Evolutionary conservation across 192 early-diverging fungal species (phyloP).

Genomic region (Coemansia furcata): DNA sequence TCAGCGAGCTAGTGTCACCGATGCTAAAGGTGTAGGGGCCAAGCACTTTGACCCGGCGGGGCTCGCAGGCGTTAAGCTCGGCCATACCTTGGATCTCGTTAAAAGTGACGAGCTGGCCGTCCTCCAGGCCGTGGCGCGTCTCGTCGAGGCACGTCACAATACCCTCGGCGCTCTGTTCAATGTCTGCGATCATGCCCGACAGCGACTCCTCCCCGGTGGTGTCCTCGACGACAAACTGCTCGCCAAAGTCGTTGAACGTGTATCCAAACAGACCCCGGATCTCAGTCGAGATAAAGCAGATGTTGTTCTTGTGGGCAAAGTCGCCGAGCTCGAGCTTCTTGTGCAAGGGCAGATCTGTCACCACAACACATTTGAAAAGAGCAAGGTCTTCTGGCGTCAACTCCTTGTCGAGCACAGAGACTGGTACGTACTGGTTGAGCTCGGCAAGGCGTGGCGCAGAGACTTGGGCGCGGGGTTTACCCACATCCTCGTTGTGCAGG

Average conservation of each 20-base stretch:
- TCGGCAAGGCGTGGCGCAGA: constrained; percentile 83
- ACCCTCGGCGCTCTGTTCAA: constrained; percentile 73
- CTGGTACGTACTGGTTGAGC: constrained; percentile 96
- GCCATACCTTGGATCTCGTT: constrained; percentile 91
- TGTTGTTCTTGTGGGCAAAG: constrained; percentile 65
- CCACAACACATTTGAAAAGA: constrained; percentile 76
- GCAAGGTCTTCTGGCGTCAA: constrained; percentile 66
- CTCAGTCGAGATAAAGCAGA: constrained; percentile 88
- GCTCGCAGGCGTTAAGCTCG: constrained; percentile 76
- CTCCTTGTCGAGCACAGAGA: constrained; percentile 75
- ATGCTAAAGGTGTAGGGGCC: constrained; percentile 97
- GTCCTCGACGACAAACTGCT: constrained; percentile 81
- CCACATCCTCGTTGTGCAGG: constrained; percentile 77
- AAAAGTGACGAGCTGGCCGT: constrained; percentile 95
- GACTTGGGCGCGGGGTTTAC: constrained; percentile 77
- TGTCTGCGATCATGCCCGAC: constrained; percentile 87
- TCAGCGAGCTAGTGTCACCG: constrained; percentile 79
- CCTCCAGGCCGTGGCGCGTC: constrained; percentile 95
- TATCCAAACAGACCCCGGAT: constrained; percentile 89
- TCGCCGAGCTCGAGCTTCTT: constrained; percentile 85
- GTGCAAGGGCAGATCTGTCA: constrained; percentile 75
- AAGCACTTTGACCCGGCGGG: constrained; percentile 81
- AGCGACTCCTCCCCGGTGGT: constrained; percentile 91
- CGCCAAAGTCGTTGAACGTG: constrained; percentile 95
- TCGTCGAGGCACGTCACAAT: constrained; percentile 96